phyloP scores from a whole-genome alignment of 495 filamentous ascomycete species.

The Cercophora samala region DNA sequence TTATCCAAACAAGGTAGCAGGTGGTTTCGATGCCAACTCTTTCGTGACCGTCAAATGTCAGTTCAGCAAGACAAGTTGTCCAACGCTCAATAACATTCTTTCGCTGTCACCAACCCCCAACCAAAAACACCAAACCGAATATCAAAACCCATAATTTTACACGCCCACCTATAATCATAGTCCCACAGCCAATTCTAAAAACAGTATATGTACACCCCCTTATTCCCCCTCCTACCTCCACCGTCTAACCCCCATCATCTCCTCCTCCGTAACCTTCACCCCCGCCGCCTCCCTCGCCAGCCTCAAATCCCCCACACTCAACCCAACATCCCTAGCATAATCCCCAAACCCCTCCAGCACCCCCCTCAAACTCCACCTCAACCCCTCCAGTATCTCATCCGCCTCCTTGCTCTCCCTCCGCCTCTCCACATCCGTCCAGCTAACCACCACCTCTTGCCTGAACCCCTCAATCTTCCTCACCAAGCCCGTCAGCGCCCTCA shows the following conservation, averaged over 20 bases:
- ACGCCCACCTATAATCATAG: neutral
- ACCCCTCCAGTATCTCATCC: slow-evolving; percentile 54
- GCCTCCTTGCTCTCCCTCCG: slow-evolving; percentile 54
- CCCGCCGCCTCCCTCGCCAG: slow-evolving; percentile 63
- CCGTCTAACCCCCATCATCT: neutral
- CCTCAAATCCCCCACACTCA: slow-evolving; percentile 64
- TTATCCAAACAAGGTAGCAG: too few relatives aligned
- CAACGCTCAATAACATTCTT: neutral
- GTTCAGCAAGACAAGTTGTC: too few relatives aligned
- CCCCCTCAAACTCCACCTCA: slow-evolving; percentile 58
- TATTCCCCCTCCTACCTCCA: neutral
- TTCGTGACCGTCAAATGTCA: too few relatives aligned
- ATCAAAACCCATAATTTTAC: neutral
- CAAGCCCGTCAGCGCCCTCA: slow-evolving; percentile 65
- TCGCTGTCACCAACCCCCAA: neutral
- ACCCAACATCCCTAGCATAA: slow-evolving; percentile 62
- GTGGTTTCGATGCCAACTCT: too few relatives aligned
- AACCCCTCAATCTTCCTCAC: slow-evolving; percentile 69
- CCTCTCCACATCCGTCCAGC: slow-evolving; percentile 77
- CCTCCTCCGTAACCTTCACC: slow-evolving; percentile 2
- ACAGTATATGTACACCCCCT: neutral
- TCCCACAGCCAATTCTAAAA: neutral
- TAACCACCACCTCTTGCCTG: slow-evolving; percentile 52
- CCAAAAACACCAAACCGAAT: neutral
- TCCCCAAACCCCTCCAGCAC: slow-evolving; percentile 66